Evolutionary conservation across 805 yeast genomes (phyloP).

Genomic region (Pichia heedii): DNA sequence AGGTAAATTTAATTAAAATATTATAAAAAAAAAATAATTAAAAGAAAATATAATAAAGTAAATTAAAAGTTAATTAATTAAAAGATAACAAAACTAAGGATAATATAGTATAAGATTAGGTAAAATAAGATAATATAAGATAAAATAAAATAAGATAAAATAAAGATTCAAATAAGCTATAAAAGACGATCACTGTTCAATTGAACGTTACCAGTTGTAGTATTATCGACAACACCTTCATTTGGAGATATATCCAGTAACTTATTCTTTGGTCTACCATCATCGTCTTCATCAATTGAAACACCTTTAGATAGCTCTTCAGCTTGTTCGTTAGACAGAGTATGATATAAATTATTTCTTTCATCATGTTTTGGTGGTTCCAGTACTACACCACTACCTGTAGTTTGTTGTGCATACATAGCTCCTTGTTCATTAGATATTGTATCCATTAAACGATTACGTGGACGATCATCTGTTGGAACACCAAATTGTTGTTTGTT

Average conservation of each 20-base stretch:
- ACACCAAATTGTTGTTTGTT: constrained; percentile 9
- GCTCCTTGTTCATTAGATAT: constrained; percentile 10
- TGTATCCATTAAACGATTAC: constrained; percentile 12
- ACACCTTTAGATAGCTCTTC: background rate
- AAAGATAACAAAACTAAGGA: too few species aligned
- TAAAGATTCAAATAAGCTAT: background rate
- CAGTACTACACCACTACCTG: background rate
- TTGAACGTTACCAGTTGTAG: background rate
- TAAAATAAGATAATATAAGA: background rate
- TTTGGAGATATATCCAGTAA: constrained; percentile 5
- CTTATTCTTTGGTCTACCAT: constrained; percentile 1
- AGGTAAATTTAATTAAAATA: too few species aligned
- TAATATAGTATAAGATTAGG: too few species aligned
- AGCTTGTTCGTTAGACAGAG: constrained; percentile 7
- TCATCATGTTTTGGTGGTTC: background rate
- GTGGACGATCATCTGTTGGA: constrained; percentile 5
- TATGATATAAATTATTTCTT: constrained; percentile 1
- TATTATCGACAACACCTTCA: background rate
- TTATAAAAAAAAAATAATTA: too few species aligned
- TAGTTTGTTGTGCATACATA: background rate
- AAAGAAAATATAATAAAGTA: constrained; percentile 13
- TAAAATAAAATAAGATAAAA: background rate
- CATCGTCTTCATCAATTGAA: background rate
- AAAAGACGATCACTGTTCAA: constrained; percentile 6
- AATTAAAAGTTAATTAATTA: background rate